These are phyloP conservation scores for Fomitopsis pinicola DNA, from an alignment of 1,284 basidiomycete species.

Conservation along the genomic window DNA sequence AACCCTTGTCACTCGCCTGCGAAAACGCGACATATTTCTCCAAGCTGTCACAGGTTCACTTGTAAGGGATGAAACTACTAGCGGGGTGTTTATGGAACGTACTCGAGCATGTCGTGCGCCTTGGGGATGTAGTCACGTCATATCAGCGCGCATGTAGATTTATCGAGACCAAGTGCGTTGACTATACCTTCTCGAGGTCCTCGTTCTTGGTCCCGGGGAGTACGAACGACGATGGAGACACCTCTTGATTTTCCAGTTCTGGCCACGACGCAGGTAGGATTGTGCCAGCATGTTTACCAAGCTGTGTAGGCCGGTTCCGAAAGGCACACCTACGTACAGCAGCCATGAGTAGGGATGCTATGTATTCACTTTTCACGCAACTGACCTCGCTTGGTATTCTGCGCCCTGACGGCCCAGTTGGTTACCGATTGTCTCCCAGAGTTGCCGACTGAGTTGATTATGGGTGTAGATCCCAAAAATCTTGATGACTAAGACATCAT, in stretches of 20 bases:
- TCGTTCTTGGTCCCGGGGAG: neutral
- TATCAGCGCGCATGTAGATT: too few relatives aligned
- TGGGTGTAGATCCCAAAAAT: too few relatives aligned
- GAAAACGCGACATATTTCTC: constrained; percentile 65
- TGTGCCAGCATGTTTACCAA: constrained; percentile 38
- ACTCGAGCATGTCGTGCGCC: constrained; percentile 41
- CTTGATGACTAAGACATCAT: too few relatives aligned
- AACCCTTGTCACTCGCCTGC: constrained; percentile 31
- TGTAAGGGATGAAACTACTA: neutral
- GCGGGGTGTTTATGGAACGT: constrained; percentile 15
- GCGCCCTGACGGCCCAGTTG: constrained; percentile 49
- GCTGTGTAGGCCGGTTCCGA: constrained; percentile 33
- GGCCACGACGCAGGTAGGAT: constrained; percentile 31
- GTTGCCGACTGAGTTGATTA: constrained; percentile 29
- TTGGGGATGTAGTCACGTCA: neutral
- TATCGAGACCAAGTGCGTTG: too few relatives aligned
- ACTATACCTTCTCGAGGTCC: too few relatives aligned
- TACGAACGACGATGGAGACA: constrained; percentile 7
- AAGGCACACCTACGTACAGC: constrained; percentile 16
- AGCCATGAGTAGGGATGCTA: neutral
- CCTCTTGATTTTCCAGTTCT: constrained; percentile 4
- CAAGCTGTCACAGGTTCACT: constrained; percentile 33
- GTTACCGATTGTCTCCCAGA: constrained; percentile 53
- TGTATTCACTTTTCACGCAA: neutral
- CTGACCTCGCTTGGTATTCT: constrained; percentile 36